Conservation (phyloP, 192 early-diverging fungal species). For the Entophlyctis luteolus region DNA sequence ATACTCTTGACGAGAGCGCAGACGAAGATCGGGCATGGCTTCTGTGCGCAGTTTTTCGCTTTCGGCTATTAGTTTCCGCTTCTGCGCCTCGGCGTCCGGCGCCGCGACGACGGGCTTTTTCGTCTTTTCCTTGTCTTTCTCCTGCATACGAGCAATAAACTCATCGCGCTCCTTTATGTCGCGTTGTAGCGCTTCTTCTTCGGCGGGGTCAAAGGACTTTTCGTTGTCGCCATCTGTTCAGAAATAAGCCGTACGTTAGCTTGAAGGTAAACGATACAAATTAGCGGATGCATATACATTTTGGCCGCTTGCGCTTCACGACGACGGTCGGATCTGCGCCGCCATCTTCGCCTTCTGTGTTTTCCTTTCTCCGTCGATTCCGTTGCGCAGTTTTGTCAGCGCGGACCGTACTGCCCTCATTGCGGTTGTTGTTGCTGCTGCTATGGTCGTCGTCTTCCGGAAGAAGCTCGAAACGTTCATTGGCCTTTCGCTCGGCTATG, state of each 20-base stretch:
- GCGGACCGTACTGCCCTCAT: too few relatives aligned
- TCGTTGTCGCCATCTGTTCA: constrained; percentile 36
- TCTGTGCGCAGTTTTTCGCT: constrained; percentile 65
- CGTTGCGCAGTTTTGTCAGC: constrained; percentile 27
- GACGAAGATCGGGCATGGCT: constrained; percentile 75
- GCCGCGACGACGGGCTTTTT: constrained; percentile 63
- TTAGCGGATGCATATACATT: constrained; percentile 33
- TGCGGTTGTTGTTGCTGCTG: background rate
- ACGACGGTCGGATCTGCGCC: constrained; percentile 11
- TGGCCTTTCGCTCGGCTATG: background rate
- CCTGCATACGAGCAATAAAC: constrained; percentile 74
- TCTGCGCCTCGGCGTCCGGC: constrained; percentile 57
- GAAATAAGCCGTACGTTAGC: background rate
- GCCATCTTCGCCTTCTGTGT: constrained; percentile 20
- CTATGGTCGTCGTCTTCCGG: background rate
- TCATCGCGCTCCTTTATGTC: constrained; percentile 89
- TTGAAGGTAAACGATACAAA: constrained; percentile 1
- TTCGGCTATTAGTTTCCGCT: constrained; percentile 77
- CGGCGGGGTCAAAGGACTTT: constrained; percentile 44
- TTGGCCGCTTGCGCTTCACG: background rate
- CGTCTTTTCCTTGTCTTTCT: constrained; percentile 76
- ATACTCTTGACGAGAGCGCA: constrained; percentile 85
- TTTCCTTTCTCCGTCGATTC: constrained; percentile 25
- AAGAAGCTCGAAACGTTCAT: background rate
- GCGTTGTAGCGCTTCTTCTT: constrained; percentile 48